Base-by-base conservation (phyloP, 140 eudicot species). In the Cichorium intybus region DNA sequence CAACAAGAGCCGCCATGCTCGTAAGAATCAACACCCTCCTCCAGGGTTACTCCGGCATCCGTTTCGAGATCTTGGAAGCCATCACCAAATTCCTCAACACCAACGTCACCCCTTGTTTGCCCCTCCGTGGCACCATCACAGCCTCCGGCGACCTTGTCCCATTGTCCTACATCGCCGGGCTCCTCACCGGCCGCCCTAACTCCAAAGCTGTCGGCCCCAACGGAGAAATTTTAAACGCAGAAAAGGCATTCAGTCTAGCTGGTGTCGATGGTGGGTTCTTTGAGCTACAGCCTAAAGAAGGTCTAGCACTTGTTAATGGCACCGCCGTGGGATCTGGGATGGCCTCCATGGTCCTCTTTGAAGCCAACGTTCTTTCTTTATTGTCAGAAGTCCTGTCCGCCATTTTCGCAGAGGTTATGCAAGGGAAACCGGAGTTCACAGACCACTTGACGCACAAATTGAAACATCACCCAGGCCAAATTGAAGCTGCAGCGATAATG, bases 401-500 rank as follows among this genome's bases (percentile, higher is more conserved):
- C 4, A 64, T 89, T 34, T 89, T 89, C 21, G 95, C 97, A 1
- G 95, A 89, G 64, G 97, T 89, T 5, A 89, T 89, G 97, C 85
- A 89, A 49, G 97, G 97, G 1, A 89, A 86, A 61, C 95, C 92
- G 10, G 97, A 89, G 53, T 89, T 89, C 20, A 89, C 97, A 0
- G 95, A 89, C 55, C 95, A 89, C 77, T 73, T 89, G 79, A 89
- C 97, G 0, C 97, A 90, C 56, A 83, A 84, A 48, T 7, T 90
- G 64, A 90, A 90, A 73, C 97, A 86, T 50, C 95, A 90, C 21
- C 97, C 97, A 0, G 97, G 97, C 18, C 97, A 90, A 26, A 86
- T 90, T 6, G 97, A 90, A 74, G 95, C 97, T 18, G 97, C 97
- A 0, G 97, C 97, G 6, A 84, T 90, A 11, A 90, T 90, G 97